Percentiles rank a stretch among this genome's conserved stretches.
phyloP scores from a whole-genome alignment of 2,329 filamentous ascomycete genomes.

The Fusarium longipes region DNA sequence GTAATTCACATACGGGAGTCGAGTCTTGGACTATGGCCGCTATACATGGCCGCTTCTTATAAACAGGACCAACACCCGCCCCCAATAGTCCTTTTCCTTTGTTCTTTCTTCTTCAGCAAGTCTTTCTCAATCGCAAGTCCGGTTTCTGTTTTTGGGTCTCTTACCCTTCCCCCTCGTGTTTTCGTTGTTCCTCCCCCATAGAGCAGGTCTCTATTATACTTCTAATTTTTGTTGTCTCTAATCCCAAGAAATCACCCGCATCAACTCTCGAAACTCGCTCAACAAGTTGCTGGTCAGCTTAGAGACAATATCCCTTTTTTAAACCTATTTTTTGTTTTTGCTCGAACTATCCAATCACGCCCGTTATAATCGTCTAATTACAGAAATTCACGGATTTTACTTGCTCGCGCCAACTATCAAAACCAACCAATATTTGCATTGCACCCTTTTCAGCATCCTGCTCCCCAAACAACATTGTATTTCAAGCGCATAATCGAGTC shows the following conservation, averaged over 20 bases:
- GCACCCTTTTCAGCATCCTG: slow-evolving; percentile 44
- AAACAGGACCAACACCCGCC: slow-evolving; percentile 52
- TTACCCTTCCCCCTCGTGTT: slow-evolving; percentile 54
- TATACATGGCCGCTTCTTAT: slow-evolving; percentile 42
- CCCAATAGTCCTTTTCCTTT: slow-evolving; percentile 48
- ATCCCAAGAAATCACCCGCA: slow-evolving; percentile 29
- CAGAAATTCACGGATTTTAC: slow-evolving; percentile 63
- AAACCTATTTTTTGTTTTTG: slow-evolving; percentile 31
- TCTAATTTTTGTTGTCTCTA: slow-evolving; percentile 51
- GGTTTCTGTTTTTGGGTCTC: slow-evolving; percentile 58
- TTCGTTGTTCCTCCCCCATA: slow-evolving; percentile 51
- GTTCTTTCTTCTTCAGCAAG: slow-evolving; percentile 73
- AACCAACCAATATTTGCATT: slow-evolving; percentile 41
- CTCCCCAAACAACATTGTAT: slow-evolving; percentile 46
- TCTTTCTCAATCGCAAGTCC: slow-evolving; percentile 64
- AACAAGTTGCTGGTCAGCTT: slow-evolving; percentile 57
- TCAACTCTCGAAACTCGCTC: slow-evolving; percentile 27
- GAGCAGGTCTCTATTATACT: slow-evolving; percentile 67
- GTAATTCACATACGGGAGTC: slow-evolving; percentile 1
- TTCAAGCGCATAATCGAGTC: slow-evolving; percentile 47
- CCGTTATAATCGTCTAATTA: slow-evolving; percentile 56
- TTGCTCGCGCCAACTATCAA: slow-evolving; percentile 61
- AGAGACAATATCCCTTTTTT: slow-evolving; percentile 46
- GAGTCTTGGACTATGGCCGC: slow-evolving; percentile 19
- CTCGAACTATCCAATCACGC: slow-evolving; percentile 21